Percentiles rank a stretch among this genome's conserved stretches.
Evolutionary conservation across 805 yeast genomes (phyloP).

Genomic region (Saccharomyces paradoxus): DNA sequence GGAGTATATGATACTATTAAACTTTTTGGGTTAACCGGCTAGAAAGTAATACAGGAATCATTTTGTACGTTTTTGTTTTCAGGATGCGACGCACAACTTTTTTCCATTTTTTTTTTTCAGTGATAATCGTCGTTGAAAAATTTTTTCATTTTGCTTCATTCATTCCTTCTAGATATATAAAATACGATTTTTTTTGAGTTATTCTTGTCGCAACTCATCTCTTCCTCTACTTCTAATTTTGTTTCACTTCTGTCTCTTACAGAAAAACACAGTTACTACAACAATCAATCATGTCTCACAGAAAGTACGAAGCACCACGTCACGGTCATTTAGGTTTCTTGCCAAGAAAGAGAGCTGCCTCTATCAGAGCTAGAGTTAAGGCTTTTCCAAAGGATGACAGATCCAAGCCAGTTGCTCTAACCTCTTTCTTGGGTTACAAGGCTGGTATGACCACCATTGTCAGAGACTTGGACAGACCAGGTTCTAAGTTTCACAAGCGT

Average conservation of each 20-base stretch:
- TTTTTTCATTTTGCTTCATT: neutral
- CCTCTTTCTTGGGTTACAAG: slow-evolving; percentile 99
- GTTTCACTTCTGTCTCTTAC: neutral
- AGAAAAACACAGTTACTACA: neutral
- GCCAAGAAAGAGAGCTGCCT: slow-evolving; percentile 99
- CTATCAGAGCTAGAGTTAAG: slow-evolving; percentile 97
- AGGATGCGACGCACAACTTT: neutral
- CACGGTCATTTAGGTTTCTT: slow-evolving; percentile 99
- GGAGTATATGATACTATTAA: neutral
- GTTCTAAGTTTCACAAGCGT: slow-evolving; percentile 99
- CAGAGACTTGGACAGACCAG: slow-evolving; percentile 99
- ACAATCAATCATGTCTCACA: slow-evolving; percentile 77
- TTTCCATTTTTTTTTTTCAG: neutral
- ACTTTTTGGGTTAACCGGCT: neutral
- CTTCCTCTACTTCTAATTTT: neutral
- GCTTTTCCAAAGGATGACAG: slow-evolving; percentile 98
- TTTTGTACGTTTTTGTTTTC: neutral
- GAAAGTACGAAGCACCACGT: slow-evolving; percentile 99
- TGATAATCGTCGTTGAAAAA: neutral
- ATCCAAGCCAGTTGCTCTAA: slow-evolving; percentile 95
- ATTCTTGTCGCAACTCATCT: neutral
- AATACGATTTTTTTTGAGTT: neutral
- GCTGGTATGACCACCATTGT: slow-evolving; percentile 99
- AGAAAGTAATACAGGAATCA: neutral
- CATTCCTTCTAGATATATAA: neutral